These are phyloP conservation scores for Entamoeba dispar DNA, from an alignment of 208 protist genomes.

Conservation along the genomic window DNA sequence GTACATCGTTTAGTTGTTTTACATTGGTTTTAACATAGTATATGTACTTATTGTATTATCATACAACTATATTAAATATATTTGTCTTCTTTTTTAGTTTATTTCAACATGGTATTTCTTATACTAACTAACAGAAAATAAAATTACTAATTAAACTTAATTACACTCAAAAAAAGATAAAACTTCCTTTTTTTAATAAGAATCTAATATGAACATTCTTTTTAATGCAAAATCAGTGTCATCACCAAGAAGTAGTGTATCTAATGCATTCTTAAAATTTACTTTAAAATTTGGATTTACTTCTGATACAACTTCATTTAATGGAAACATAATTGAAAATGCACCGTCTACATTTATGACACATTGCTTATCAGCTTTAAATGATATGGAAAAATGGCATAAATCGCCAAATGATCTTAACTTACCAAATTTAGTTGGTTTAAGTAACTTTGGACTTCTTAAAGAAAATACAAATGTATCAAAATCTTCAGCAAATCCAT, in stretches of 20 bases:
- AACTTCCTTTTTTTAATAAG: neutral
- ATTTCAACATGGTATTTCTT: no score
- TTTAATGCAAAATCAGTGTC: neutral
- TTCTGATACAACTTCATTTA: neutral
- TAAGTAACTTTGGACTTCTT: neutral
- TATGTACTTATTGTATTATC: no score
- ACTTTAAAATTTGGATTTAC: neutral
- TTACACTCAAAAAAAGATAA: no score
- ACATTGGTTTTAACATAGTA: no score
- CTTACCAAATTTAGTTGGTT: neutral
- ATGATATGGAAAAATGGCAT: neutral
- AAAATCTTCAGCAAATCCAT: neutral
- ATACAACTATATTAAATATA: no score
- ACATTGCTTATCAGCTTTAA: neutral
- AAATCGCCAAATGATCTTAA: neutral
- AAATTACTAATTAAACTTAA: no score
- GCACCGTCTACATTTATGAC: neutral
- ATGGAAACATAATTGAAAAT: neutral
- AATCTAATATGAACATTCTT: neutral
- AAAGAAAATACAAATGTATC: neutral
- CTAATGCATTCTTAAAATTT: neutral
- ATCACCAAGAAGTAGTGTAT: neutral
- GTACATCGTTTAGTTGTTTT: no score
- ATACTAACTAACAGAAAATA: no score
- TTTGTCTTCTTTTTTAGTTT: no score